A percentile compares a stretch with the other conserved stretches of the same genome.
Conservation (phyloP, 345 rosid genomes). For the Corchorus capsularis region DNA sequence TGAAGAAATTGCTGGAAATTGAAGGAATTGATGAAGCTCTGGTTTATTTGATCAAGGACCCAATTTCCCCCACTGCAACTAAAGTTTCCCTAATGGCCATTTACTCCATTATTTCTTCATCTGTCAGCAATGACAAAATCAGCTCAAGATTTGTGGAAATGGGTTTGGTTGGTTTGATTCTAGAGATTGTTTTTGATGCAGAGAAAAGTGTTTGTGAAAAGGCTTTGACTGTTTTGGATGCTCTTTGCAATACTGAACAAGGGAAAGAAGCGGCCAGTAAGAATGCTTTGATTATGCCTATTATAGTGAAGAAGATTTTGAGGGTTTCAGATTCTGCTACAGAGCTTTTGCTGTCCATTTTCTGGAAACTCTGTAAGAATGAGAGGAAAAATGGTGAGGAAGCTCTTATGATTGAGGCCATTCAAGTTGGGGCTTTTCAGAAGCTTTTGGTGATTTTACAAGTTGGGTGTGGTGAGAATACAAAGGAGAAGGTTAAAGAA, state of each 20-base stretch:
- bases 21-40: slow-evolving; percentile 60
- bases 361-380: slow-evolving; percentile 61
- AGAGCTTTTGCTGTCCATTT: slow-evolving; percentile 54
- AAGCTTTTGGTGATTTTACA: slow-evolving; percentile 72
- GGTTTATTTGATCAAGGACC: slow-evolving; percentile 54
- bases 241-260: slow-evolving; percentile 44
- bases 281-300: slow-evolving; percentile 53
- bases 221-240: slow-evolving; percentile 58
- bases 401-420: slow-evolving; percentile 51
- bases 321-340: slow-evolving; percentile 69
- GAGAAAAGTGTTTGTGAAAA: slow-evolving; percentile 67
- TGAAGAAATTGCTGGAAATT: slow-evolving; percentile 29
- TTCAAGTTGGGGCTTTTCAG: slow-evolving; percentile 78
- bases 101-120: slow-evolving; percentile 40
- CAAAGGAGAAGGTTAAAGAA: slow-evolving; percentile 66
- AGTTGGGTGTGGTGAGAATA: slow-evolving; percentile 67
- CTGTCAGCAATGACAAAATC: slow-evolving; percentile 27
- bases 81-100: slow-evolving; percentile 60
- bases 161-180: slow-evolving; percentile 50
- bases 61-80: slow-evolving; percentile 60
- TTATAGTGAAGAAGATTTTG: slow-evolving; percentile 69
- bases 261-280: slow-evolving; percentile 43
- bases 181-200: slow-evolving; percentile 53
- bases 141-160: slow-evolving; percentile 40
- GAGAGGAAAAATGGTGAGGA: slow-evolving; percentile 31